A percentile compares a stretch with the other conserved stretches of the same genome.
These are phyloP conservation scores for Pilasporangium apinafurcum DNA, from an alignment of 352 stramenopile species.

Conservation along the genomic window DNA sequence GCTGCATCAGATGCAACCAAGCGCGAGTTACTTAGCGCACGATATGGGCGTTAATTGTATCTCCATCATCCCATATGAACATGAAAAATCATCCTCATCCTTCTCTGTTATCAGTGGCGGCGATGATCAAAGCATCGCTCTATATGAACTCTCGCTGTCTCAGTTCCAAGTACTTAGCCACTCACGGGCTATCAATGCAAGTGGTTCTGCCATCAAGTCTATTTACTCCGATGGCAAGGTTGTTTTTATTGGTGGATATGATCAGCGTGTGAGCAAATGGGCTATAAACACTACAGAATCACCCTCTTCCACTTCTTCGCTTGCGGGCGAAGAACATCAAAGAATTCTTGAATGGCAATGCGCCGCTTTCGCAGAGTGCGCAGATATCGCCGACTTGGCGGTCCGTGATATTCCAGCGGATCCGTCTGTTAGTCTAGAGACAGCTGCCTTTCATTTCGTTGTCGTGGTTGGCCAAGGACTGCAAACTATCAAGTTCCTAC, in stretches of 20 bases:
- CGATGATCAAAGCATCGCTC: constrained; percentile 69
- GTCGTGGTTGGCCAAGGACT: constrained; percentile 77
- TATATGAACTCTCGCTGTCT: constrained; percentile 30
- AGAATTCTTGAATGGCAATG: constrained; percentile 39
- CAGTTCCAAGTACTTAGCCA: constrained; percentile 26
- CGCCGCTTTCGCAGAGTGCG: constrained; percentile 68
- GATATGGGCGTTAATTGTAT: constrained; percentile 84
- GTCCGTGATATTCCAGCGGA: constrained; percentile 15
- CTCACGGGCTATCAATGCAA: constrained; percentile 47
- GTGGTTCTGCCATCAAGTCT: constrained; percentile 77
- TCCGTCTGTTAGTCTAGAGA: neutral
- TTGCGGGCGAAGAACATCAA: neutral
- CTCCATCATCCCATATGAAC: constrained; percentile 15
- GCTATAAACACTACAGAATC: too few species aligned
- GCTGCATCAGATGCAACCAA: constrained; percentile 27
- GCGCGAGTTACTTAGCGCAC: constrained; percentile 61
- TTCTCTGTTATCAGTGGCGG: constrained; percentile 73
- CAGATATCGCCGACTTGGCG: constrained; percentile 68
- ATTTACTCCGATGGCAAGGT: constrained; percentile 29
- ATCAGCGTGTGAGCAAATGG: constrained; percentile 82
- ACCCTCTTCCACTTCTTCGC: too few species aligned
- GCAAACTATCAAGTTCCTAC: constrained; percentile 46
- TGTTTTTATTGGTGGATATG: constrained; percentile 72
- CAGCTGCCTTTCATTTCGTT: constrained; percentile 14
- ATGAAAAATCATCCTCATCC: constrained; percentile 5